Evolutionary conservation across 495 filamentous ascomycete genomes (phyloP).

Genomic region (Hypoxylon perforatum): DNA sequence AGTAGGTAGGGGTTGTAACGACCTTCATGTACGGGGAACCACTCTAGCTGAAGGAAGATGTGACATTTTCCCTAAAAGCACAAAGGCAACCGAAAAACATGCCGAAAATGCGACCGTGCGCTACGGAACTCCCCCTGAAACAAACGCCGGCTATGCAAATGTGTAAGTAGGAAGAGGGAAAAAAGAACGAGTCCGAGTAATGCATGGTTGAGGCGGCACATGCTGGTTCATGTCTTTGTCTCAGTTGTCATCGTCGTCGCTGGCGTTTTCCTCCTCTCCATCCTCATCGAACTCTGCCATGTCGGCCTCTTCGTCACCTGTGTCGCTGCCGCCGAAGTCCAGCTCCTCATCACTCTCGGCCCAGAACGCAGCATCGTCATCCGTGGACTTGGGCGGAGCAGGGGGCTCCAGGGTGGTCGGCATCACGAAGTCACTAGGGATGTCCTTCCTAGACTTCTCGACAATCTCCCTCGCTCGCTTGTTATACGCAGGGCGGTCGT

Average conservation of each 20-base stretch:
- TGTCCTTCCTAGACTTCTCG: conserved; percentile 76
- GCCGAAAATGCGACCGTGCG: conserved; percentile 1
- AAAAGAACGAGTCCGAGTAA: too few relatives aligned
- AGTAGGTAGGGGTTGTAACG: background rate
- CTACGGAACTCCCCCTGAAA: conserved; percentile 8
- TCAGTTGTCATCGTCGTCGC: conserved; percentile 57
- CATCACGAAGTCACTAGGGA: conserved; percentile 86
- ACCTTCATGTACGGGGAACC: background rate
- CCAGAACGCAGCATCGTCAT: conserved; percentile 85
- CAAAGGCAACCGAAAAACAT: conserved; percentile 12
- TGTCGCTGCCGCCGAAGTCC: conserved; percentile 79
- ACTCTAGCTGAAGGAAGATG: conserved; percentile 18
- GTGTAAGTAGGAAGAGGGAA: conserved; percentile 3
- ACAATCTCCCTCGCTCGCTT: conserved; percentile 74
- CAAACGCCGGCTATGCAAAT: conserved; percentile 50
- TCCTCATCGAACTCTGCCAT: conserved; percentile 68
- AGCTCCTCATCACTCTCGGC: conserved; percentile 83
- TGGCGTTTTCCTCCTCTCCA: conserved; percentile 58
- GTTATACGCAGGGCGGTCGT: conserved; percentile 74
- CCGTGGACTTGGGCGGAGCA: conserved; percentile 69
- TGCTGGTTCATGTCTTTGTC: background rate
- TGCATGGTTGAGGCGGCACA: too few relatives aligned
- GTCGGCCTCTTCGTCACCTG: conserved; percentile 65
- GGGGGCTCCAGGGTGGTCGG: conserved; percentile 73
- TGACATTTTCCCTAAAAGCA: conserved; percentile 8